Evolutionary conservation across 2,329 filamentous ascomycete genomes (phyloP).

Genomic region (Ophiostoma triangulosporum): DNA sequence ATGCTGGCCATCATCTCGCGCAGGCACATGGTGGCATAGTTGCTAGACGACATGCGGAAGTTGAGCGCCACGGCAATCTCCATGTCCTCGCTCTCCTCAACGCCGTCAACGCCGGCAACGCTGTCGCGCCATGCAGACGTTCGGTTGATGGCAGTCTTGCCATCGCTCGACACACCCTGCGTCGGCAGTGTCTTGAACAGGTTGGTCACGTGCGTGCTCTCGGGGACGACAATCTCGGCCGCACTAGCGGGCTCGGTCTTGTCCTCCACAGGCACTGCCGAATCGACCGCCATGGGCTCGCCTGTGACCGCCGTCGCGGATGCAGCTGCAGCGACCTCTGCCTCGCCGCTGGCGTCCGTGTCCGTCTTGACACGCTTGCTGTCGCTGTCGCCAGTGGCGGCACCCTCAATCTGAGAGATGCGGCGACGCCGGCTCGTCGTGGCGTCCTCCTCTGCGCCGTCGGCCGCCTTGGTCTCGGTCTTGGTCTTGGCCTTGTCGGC

Average conservation of each 20-base stretch:
- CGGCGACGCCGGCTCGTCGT: conserved; percentile 1
- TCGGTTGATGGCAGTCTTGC: conserved; percentile 11
- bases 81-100: conserved; percentile 13
- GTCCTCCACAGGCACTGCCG: background rate
- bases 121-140: conserved; percentile 10
- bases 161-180: background rate
- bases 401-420: background rate
- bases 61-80: conserved; percentile 25
- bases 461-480: too few relatives aligned
- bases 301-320: background rate
- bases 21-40: conserved; percentile 25
- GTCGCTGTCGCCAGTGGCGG: conserved; percentile 23
- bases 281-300: conserved; percentile 4
- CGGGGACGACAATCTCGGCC: background rate
- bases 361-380: conserved; percentile 29
- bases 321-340: background rate
- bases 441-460: background rate
- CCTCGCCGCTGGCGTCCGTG: conserved; percentile 12
- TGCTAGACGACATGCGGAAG: conserved; percentile 24
- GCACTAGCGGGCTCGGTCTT: background rate
- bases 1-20: conserved; percentile 22
- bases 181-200: conserved; percentile 8
- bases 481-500: background rate
- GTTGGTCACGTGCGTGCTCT: conserved; percentile 4
- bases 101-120: conserved; percentile 8